Evolutionary conservation across 331 rosid species (phyloP), one percentile per base, ranked within the genome.

Genomic region (Acacia pycnantha): DNA sequence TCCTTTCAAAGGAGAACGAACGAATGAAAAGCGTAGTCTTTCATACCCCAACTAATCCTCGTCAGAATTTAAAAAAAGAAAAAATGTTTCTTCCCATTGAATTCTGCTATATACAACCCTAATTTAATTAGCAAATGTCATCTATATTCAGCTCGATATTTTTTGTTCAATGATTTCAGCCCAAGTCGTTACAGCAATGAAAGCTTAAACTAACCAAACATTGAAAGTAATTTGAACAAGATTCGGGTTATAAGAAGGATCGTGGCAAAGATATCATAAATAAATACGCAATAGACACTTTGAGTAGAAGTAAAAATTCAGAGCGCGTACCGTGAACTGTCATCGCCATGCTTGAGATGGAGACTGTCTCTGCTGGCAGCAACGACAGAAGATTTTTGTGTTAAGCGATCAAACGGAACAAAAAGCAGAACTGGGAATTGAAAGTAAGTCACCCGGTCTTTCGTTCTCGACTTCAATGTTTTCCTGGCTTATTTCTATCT

Each of bases 321-420:
- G 41, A 80, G 24, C 13, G 14, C 67, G 50, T 83, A 93, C 98
- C 98, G 81, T 91, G 97, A 59, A 95, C 40, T 35, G 97, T 93
- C 98, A 95, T 95, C 88, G 97, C 90, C 98, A 95, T 95, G 33
- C n/a, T n/a, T n/a, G n/a, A n/a, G n/a, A n/a, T n/a, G n/a, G n/a
- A n/a, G n/a, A n/a, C n/a, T n/a, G n/a, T 50, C 66, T 33, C 44
- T 77, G 46, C 56, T 74, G 62, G 80, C 65, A 80, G 74, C 67
- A 41, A 80, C 22, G 79, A 79, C 76, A 78, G 75, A 61, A 69
- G 71, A 70, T 18, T 54, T 73, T 56, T 46, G 2, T 31, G 41
- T 8, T 3, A 22, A 24, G 66, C 22, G 16, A 64, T n/a, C 66
- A 33, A 11, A 75, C 81, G 18, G 68, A 50, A 37, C 22, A 24